Evolutionary conservation across 2,329 filamentous ascomycete genomes (phyloP).

Genomic region (Colletotrichum kahawae): DNA sequence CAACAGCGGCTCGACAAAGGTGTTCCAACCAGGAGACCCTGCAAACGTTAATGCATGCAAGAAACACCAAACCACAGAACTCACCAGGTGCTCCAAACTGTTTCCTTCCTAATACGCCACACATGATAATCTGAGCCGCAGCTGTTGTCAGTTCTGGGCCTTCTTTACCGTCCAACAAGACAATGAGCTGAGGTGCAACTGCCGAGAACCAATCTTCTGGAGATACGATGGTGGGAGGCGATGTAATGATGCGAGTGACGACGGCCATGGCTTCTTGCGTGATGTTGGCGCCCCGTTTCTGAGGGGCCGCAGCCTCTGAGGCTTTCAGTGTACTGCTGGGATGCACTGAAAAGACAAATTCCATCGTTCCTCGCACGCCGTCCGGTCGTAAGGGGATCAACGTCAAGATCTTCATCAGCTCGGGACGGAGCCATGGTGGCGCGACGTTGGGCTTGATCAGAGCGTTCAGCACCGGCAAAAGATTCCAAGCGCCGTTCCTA

Average conservation of each 20-base stretch:
- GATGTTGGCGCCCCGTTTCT: conserved; percentile 66
- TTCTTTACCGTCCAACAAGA: conserved; percentile 64
- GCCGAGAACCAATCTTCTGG: conserved; percentile 64
- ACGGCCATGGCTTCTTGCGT: conserved; percentile 72
- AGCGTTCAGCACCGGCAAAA: conserved; percentile 67
- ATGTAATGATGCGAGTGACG: conserved; percentile 65
- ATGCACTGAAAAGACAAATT: conserved; percentile 75
- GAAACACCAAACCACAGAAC: neutral
- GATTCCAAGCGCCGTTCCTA: conserved; percentile 47
- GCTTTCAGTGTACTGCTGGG: conserved; percentile 52
- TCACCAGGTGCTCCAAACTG: conserved; percentile 66
- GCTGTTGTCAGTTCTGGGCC: conserved; percentile 63
- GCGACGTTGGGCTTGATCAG: conserved; percentile 66
- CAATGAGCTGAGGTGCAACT: conserved; percentile 65
- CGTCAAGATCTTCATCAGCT: conserved; percentile 63
- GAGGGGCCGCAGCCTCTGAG: conserved; percentile 46
- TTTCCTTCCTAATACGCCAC: conserved; percentile 69
- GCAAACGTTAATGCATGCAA: neutral
- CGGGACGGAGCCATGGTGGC: conserved; percentile 63
- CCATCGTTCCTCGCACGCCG: conserved; percentile 71
- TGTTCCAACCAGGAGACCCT: conserved; percentile 66
- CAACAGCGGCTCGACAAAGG: conserved; percentile 65
- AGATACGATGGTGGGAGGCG: conserved; percentile 58
- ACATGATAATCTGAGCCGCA: conserved; percentile 67
- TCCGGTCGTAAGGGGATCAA: conserved; percentile 64